Evolutionary conservation across 2,329 filamentous ascomycete genomes (phyloP), one percentile per base, ranked within the genome.

Genomic region (Ophiocordyceps unilateralis): DNA sequence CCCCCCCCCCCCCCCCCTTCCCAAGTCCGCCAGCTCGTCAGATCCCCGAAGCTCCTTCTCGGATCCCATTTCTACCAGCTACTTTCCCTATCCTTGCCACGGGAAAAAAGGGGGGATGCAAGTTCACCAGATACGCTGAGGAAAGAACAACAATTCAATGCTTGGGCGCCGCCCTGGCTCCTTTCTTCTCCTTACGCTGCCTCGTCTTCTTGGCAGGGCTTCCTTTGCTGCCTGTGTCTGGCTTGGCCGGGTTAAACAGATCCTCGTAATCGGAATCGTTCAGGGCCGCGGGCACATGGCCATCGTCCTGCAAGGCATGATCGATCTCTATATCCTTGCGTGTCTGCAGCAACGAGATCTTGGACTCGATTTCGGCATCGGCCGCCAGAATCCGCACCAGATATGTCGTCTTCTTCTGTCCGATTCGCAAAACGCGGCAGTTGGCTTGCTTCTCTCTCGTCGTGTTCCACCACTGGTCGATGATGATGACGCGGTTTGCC

Each of bases 401-500:
- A 11, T 73, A 61, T 0, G 78, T 78, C 28, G 73, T 61, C 37
- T 78, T 71, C 0, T 53, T 47, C 48, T 89, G 83, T 0, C 80
- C 80, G 2, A 78, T 75, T 5, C 82, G 68, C 49, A 71, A 72
- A 0, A 84, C 71, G 0, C 82, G 70, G 1, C 61, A 61, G 34
- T 69, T 68, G 0, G 73, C 78, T 50, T 85, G 81, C n/a, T 75
- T 61, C 49, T 85, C 78, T 0, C 66, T 56, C 0, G 68, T 63
- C 1, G 57, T 57, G 44, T 84, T 83, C 74, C 75, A 85, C 72
- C 72, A 78, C 0, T 64, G 58, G 26, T 78, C 73, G 0, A 72
- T 42, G 0, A 71, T 58, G 19, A 78, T 73, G 20, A 74, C 68
- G 4, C 72, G 65, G 40, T 72, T 75, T 1, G 66, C 67, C 2